phyloP scores from a whole-genome alignment of 2,329 filamentous ascomycete genomes.

The Pseudovirgaria hyperparasitica region DNA sequence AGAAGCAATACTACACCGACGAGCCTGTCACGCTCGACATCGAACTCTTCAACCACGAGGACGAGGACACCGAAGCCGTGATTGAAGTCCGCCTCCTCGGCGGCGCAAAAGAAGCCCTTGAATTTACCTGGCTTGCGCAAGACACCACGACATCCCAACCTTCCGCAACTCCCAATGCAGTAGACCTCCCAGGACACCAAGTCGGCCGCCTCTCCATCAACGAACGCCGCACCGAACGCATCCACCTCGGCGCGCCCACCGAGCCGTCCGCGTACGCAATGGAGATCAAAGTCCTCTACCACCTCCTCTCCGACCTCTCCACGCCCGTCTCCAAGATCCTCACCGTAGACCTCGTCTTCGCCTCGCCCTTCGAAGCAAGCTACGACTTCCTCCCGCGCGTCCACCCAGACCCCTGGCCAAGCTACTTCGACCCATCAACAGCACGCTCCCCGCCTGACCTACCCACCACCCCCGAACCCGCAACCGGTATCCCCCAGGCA shows the following conservation, averaged over 20 bases:
- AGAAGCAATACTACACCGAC: slow-evolving; percentile 71
- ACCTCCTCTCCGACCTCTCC: slow-evolving; percentile 63
- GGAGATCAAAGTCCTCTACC: slow-evolving; percentile 62
- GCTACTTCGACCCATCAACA: slow-evolving; percentile 49
- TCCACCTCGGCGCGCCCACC: slow-evolving; percentile 27
- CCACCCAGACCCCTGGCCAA: slow-evolving; percentile 72
- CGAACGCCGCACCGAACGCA: slow-evolving; percentile 18
- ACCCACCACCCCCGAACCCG: no score
- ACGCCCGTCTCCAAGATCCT: slow-evolving; percentile 69
- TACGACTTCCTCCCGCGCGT: slow-evolving; percentile 76
- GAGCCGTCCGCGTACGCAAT: slow-evolving; percentile 50
- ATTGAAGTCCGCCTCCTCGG: slow-evolving; percentile 58
- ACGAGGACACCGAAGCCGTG: slow-evolving; percentile 59
- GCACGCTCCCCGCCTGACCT: slow-evolving; percentile 13
- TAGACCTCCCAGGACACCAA: slow-evolving; percentile 22
- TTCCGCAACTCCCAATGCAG: slow-evolving; percentile 11
- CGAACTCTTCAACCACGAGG: slow-evolving; percentile 69
- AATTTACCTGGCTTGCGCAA: slow-evolving; percentile 34
- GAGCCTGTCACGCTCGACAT: slow-evolving; percentile 60
- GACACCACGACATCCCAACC: slow-evolving; percentile 9
- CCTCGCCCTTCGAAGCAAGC: slow-evolving; percentile 80
- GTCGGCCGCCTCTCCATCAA: slow-evolving; percentile 22
- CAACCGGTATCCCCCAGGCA: slow-evolving; percentile 59
- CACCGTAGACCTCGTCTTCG: slow-evolving; percentile 56
- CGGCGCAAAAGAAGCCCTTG: slow-evolving; percentile 32